Evolutionary conservation across 805 yeast species (phyloP), one percentile per base, ranked within the genome.

Genomic region (Pichia phayaonensis): DNA sequence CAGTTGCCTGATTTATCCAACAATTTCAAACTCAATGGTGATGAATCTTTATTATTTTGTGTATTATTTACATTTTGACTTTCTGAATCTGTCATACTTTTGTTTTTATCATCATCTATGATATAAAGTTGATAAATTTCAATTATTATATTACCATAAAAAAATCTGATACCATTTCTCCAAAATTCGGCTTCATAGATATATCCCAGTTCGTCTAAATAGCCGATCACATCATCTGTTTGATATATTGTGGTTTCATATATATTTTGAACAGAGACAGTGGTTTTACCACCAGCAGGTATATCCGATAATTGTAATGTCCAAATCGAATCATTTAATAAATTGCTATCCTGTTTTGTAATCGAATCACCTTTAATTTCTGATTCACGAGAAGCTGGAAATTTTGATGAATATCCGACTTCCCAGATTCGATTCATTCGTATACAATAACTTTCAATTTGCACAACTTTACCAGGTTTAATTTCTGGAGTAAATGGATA

Each of bases 221-320:
- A 69, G 2, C 72, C 73, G 24, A 64, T 53, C 4, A 77, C 66
- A 58, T 78, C 81, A 50, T 69, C 71, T 3, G 77, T 73, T 56
- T 75, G 74, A 4, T 71, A 73, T 13, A 79, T 61, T 1, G 82
- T 77, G 45, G 80, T 72, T 60, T 84, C 89, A 53, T 83, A 73
- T 13, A 87, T 74, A 18, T 86, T 77, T 62, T 89, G 95, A 52
- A 77, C 80, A 23, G 74, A 76, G 49, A 76, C 83, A 63, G 77
- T 75, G 59, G 77, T 74, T 67, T 73, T 77, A 4, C 92, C 92
- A 11, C 88, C 90, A 8, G 83, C 78, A 2, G 94, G 94, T 13
- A 86, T 83, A 65, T 86, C 95, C 6, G 79, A 71, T 24, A 81
- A 71, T 56, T 79, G 85, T 8, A 86, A 59, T 1, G 83, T 74